Evolutionary conservation across 805 yeast species (phyloP), one percentile per base, ranked within the genome.

Genomic region (Yamadazyma takamatsuzukensis): DNA sequence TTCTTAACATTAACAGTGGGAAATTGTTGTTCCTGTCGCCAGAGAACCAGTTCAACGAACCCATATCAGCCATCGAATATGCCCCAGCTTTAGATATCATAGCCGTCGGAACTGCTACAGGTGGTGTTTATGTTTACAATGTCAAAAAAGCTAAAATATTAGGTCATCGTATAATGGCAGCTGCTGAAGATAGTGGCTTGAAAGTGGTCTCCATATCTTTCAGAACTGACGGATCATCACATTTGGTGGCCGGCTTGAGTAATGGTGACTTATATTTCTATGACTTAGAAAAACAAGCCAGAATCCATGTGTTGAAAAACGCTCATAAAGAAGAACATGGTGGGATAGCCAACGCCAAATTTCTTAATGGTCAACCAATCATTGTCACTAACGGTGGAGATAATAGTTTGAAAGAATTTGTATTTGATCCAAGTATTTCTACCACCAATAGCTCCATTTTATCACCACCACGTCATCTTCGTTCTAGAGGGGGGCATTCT

Each of bases 401-500:
- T 54, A 93, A 93, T 58, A 76, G 78, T 23, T 66, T 93, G 46
- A 85, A 85, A 49, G 97, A 93, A 58, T 84, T 70, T 47, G 97
- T 88, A 0, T 93, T 93, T 59, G 98, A 93, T 59, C 97, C 97
- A 2, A 76, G 93, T 2, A 63, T 89, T 32, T 78, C 89, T 0
- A 64, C 82, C 1, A 61, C 80, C 4, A 75, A 79, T 44, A 48
- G 74, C 0, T 66, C 80, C 2, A 77, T 86, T 19, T 80, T 84
- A 4, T 76, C 88, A 9, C 95, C 96, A 1, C 97, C 98, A 26
- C 80, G 98, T 51, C 78, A 80, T 39, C 68, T 94, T 48, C 77
- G 98, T 55, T 83, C 95, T 1, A 76, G 98, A 53, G 97, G 97
- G 48, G 99, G 99, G n/a, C 98, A 93, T 56, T 78, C 95, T 4